Evolutionary conservation across 75 land plant species (phyloP), one percentile per base, ranked within the genome.

Genomic region (Pinus tabuliformis): DNA sequence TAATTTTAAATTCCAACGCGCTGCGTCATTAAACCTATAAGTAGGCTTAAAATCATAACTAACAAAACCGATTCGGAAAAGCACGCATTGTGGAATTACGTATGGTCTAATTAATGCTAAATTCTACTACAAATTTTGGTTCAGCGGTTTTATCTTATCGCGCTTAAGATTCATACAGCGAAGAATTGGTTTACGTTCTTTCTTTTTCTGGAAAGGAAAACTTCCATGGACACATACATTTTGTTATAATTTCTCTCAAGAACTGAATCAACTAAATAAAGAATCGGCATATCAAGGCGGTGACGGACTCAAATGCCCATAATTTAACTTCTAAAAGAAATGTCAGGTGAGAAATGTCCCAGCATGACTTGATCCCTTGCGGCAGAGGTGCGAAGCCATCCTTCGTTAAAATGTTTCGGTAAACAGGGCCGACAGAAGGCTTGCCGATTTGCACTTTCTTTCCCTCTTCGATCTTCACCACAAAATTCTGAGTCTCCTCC

Each of bases 361-460:
- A 89, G 84, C 88, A 71, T 42, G 94, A 85, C 37, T 59, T 17
- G 37, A 89, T 58, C 17, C 83, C 80, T 30, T 73, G 81, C 36
- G 92, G 83, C 54, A 64, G 39, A 22, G 83, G 77, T 5, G 89
- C 85, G 39, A 92, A 88, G 2, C 95, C 91, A 79, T 92, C 91
- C 57, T 90, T 86, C 14, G 92, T 90, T 79, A 84, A 92, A 64
- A 89, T 74, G 87, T 91, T 77, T 7, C 98, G 80, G 73, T 90
- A 94, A 15, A 91, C 92, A 3, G 91, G 91, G 1, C 99, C 95
- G 6, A 90, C 82, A 0, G 99, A 92, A 5, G 98, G 95, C 83
- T 28, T 81, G 14, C 74, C 81, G 36, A 78, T 87, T 1, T 39
- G 65, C 7, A 83, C 87, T n/a, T 70, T 72, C 79, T 76, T 82